phyloP scores from a whole-genome alignment of 2,329 filamentous ascomycete genomes.

The Stemphylium vesicarium region DNA sequence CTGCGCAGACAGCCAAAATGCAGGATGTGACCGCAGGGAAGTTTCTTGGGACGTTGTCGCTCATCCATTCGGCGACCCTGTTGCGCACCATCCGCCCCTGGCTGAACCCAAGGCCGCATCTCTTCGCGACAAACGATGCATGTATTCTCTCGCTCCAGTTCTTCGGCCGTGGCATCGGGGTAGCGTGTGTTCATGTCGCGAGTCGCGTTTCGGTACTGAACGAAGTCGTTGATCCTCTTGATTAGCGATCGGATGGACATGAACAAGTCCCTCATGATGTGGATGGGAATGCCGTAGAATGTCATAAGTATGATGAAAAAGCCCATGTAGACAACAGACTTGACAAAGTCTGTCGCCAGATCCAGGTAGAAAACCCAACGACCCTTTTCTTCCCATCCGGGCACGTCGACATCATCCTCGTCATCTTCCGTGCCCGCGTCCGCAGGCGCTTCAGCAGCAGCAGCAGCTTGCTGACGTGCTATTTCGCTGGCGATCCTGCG shows the following conservation, averaged over 20 bases:
- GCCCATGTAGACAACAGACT: conserved; percentile 83
- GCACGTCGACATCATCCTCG: conserved; percentile 91
- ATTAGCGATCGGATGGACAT: conserved; percentile 91
- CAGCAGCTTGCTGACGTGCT: conserved; percentile 66
- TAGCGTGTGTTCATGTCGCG: conserved; percentile 91
- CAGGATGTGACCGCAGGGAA: conserved; percentile 93
- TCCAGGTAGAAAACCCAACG: conserved; percentile 91
- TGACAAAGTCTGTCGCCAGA: conserved; percentile 85
- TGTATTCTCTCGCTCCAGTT: conserved; percentile 84
- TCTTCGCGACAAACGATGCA: conserved; percentile 98
- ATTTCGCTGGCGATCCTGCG: conserved; percentile 62
- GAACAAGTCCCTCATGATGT: conserved; percentile 95
- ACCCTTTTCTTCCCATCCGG: conserved; percentile 95
- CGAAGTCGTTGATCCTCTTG: conserved; percentile 84
- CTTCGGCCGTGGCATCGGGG: conserved; percentile 86
- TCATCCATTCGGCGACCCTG: conserved; percentile 68
- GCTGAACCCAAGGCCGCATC: conserved; percentile 80
- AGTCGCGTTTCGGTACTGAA: conserved; percentile 89
- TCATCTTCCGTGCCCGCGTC: conserved; percentile 67
- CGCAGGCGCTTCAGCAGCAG: conserved; percentile 40
- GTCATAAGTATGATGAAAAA: conserved; percentile 94
- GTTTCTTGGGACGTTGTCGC: conserved; percentile 86
- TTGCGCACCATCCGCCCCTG: conserved; percentile 49
- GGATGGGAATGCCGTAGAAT: conserved; percentile 94
- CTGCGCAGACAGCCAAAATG: conserved; percentile 94